Base-by-base conservation (phyloP, 2,329 filamentous ascomycete species). In the Sporothrix humicola region DNA sequence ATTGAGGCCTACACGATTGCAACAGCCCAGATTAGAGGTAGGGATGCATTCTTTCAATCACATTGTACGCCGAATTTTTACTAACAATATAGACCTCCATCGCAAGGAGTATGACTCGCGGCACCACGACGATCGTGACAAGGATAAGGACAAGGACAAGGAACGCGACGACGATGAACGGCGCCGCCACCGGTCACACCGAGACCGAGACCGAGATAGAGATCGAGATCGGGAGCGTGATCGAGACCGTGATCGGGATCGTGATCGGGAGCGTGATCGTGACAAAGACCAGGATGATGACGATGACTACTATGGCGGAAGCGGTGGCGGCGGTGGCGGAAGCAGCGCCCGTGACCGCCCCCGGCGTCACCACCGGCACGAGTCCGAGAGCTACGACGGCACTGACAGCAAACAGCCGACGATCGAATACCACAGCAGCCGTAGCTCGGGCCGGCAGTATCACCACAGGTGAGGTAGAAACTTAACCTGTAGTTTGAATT, bases 1-100 rank as follows among this genome's bases (percentile, higher is more conserved):
- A 97, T 98, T 73, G 92, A 97, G 81, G 91, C 90, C 48, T 94
- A 97, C 79, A 94, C 94, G 13, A 88, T 91, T 76, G 92, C 91
- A 68, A 98, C 95, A 10, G 90, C 91, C 76, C 89, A 93, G 79
- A 89, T 98, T 75, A 88, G 94, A 89, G 92, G 92, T 93, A 85
- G 79, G 87, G 1, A 8, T n/a, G 12, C 46, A 2, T 23, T 12
- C 8, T 66, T 15, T 50, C 61, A 26, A 52, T 52, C 2, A 20
- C 54, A 6, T 46, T 23, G 23, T n/a, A 7, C 4, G 17, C 70
- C 65, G 54, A 12, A 12, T 46, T 0, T 4, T 26, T 48, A 44
- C 20, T 10, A 31, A 20, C 15, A 42, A 46, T 58, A 42, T 61
- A 81, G 81, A 82, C n/a, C 80, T 78, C 72, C 81, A 79, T 46